These are phyloP conservation scores for Pichia sp. DNA, from an alignment of 1,139 yeast genomes.

Conservation along the genomic window DNA sequence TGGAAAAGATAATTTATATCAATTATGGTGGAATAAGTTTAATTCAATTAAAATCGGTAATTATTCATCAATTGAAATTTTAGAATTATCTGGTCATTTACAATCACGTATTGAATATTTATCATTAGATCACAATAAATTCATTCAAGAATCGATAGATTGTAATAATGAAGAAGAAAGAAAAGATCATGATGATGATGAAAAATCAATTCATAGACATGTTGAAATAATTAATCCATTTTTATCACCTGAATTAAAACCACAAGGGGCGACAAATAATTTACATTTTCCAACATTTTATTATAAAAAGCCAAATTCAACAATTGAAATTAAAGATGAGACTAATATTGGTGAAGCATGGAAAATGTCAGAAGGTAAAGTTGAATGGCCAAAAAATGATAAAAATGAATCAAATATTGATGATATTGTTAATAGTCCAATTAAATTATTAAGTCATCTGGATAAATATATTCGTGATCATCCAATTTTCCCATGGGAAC, in stretches of 20 bases:
- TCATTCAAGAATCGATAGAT: neutral
- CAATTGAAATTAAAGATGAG: conserved; percentile 14
- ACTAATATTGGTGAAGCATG: conserved; percentile 34
- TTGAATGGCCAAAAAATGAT: conserved; percentile 16
- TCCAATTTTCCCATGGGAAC: conserved; percentile 44
- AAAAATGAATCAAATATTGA: neutral
- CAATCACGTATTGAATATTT: conserved; percentile 16
- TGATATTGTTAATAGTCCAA: neutral
- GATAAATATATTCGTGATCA: conserved; percentile 22
- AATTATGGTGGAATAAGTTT: conserved; percentile 37
- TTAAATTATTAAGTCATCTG: conserved; percentile 1
- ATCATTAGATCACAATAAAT: neutral
- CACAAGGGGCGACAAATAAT: neutral
- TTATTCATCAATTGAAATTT: conserved; percentile 7
- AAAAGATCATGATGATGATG: neutral
- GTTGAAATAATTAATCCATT: conserved; percentile 7
- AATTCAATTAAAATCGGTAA: conserved; percentile 15
- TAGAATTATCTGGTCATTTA: conserved; percentile 20
- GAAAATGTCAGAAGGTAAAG: conserved; percentile 31
- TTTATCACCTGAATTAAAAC: conserved; percentile 1
- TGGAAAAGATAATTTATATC: conserved; percentile 25
- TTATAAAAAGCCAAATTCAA: conserved; percentile 13
- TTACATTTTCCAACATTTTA: conserved; percentile 18
- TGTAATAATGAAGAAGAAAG: neutral
- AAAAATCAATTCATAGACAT: neutral